These are phyloP conservation scores for Cladorrhinum samala DNA, from an alignment of 495 filamentous ascomycete species.

Conservation along the genomic window DNA sequence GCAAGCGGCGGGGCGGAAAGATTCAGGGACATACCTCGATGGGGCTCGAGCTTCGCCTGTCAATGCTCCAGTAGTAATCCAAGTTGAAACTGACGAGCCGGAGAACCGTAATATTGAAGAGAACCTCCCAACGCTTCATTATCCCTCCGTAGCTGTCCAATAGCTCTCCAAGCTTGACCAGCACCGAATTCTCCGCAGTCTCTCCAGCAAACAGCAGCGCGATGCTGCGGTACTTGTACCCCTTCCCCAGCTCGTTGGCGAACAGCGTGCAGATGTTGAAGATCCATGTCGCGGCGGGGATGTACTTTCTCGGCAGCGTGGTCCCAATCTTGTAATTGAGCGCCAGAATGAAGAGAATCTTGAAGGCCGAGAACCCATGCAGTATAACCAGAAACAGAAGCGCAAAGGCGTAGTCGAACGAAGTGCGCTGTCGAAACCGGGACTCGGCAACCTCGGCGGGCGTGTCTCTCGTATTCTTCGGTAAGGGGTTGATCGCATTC, in stretches of 20 bases:
- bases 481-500: constrained; percentile 39
- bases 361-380: constrained; percentile 79
- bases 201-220: constrained; percentile 43
- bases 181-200: constrained; percentile 24
- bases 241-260: constrained; percentile 75
- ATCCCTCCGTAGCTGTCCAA: constrained; percentile 76
- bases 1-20: neutral
- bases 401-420: constrained; percentile 81
- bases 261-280: constrained; percentile 87
- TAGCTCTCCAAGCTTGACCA: constrained; percentile 54
- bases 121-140: constrained; percentile 82
- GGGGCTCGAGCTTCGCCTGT: constrained; percentile 56
- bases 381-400: constrained; percentile 68
- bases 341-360: constrained; percentile 72
- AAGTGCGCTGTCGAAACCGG: constrained; percentile 66
- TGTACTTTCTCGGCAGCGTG: constrained; percentile 54
- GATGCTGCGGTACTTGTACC: constrained; percentile 66
- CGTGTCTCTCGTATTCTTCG: constrained; percentile 10
- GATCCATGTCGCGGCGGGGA: constrained; percentile 79
- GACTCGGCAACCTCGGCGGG: constrained; percentile 51
- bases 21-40: constrained; percentile 65
- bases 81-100: constrained; percentile 94
- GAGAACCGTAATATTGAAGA: constrained; percentile 95
- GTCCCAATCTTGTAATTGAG: constrained; percentile 77
- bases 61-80: constrained; percentile 89